Evolutionary conservation across 2,329 filamentous ascomycete genomes (phyloP), one percentile per base, ranked within the genome.

Genomic region (Xylaria sp.): DNA sequence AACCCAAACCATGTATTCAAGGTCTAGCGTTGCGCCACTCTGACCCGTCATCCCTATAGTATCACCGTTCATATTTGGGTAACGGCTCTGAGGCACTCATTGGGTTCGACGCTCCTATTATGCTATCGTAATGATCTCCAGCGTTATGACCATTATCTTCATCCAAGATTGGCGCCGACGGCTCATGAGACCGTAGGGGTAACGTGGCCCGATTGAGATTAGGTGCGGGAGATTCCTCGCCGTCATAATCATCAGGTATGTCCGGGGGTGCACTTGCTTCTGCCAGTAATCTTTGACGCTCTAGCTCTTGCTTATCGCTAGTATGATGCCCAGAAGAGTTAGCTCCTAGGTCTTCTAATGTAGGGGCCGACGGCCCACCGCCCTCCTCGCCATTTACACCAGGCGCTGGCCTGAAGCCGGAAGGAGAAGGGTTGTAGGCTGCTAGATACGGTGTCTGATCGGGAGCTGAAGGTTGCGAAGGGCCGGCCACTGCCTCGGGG

Each of bases 241-340:
- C 72, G 7, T 60, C 64, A 28, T 53, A 69, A 26, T 74, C 72
- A 53, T 73, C 72, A 3, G 74, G 74, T 46, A 76, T 67, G 23
- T 81, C 77, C 0, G 81, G 79, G 3, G 87, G 87, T 2, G 84
- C 84, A 73, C 86, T 89, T 4, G 83, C 83, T 75, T 87, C 82
- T 57, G 80, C 79, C 69, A 88, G 77, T 15, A 89, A 76, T 58
- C 87, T 81, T 67, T 80, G 85, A 33, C 86, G 82, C 74, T 92
- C 89, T 13, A 92, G 79, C 75, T 93, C 90, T 74, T 88, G 86
- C 75, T 93, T 93, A 74, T 93, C 94, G 64, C 96, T 92, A 15
- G 80, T 83, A 26, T 10, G 62, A 3, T 65, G 81, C 70, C 26
- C 77, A 70, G 71, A 79, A 73, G 5, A 73, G 72, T 9, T 72